Base-by-base conservation (phyloP, 2,329 filamentous ascomycete species). In the Pseudocercospora fuligena region DNA sequence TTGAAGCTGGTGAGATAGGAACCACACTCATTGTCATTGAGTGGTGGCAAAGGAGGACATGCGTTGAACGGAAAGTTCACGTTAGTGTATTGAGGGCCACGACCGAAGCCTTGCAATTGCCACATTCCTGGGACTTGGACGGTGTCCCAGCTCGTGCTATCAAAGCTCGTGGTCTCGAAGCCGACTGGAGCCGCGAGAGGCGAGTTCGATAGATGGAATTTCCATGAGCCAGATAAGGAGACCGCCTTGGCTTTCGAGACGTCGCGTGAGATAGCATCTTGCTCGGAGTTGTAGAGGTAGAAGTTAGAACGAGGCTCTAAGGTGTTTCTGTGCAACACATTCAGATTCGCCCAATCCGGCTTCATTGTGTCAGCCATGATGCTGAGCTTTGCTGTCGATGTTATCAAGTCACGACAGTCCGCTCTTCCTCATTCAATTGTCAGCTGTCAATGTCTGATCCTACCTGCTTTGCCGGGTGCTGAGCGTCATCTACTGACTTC, bases 51-150 rank as follows among this genome's bases (percentile, higher is more conserved):
- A 0, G 90, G 90, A 16, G 90, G 89, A 66, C 86, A 85, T 1
- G 89, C 86, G 0, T 67, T 66, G 64, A 74, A 88, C 0, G 88
- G 89, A 67, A 85, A 92, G 60, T 87, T 82, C 27, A 89, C 83
- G 70, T 92, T 92, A 9, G 89, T 91, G 73, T 92, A 92, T 69
- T 89, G 87, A 0, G 90, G 90, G 60, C 73, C 71, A 61, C 81
- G 81, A 12, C 89, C 89, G 73, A 88, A 87, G 27, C 89, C 89
- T 77, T 92, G 87, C 4, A 90, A 79, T 77, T 92, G 89, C 90
- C 90, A 92, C 87, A 87, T 73, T 43, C 73, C 69, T 2, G 69
- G 69, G 0, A 92, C 89, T 16, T 83, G 72, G 46, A 90, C 86
- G 43, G 85, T 80, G 21, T 79, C 78, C 82, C 86, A 87, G 73